Evolutionary conservation across 805 yeast species (phyloP), one percentile per base, ranked within the genome.

Genomic region (Saturnispora zaruensis): DNA sequence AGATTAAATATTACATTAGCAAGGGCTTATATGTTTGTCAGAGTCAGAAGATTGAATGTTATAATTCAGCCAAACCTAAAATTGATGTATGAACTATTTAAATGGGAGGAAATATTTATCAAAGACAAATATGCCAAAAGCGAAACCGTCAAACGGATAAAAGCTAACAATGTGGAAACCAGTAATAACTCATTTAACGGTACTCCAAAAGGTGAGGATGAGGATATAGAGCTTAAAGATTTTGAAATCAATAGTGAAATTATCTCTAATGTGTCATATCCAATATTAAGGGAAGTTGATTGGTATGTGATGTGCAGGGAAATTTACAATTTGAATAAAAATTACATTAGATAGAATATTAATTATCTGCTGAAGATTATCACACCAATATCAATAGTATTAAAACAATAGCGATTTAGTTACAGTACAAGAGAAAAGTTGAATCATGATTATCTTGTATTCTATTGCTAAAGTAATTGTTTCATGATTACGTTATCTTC

Each of bases 11-110:
- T 87, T 48, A 77, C 79, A 41, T 68, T 91, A 26, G 81, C 93
- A 2, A 71, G 82, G 30, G 96, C 98, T 0, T 91, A 90, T 60
- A 66, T 90, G 41, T 88, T 74, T 66, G 96, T 89, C n/a, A 73
- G 97, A 40, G 96, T 88, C 3, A 72, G 96, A 46, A 72, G 98
- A 48, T 74, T 91, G 59, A 91, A 91, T 64, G 90, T 91, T 51
- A 87, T 91, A 30, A 91, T 91, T 55, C 98, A 91, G 66, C 98
- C 98, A 13, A 91, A 89, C 63, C 70, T 91, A 62, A 78, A 91
- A 63, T 82, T 91, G 62, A 85, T 89, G 88, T 91, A 88, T 65
- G 97, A 90, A 61, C 71, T 91, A 53, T 79, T 87, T 64, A 83
- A 82, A 63, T 78, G 81, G 81, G 84, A 79, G 58, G 82, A 73